phyloP scores from a whole-genome alignment of 2,329 filamentous ascomycete species.

The Lachnellula suecica region DNA sequence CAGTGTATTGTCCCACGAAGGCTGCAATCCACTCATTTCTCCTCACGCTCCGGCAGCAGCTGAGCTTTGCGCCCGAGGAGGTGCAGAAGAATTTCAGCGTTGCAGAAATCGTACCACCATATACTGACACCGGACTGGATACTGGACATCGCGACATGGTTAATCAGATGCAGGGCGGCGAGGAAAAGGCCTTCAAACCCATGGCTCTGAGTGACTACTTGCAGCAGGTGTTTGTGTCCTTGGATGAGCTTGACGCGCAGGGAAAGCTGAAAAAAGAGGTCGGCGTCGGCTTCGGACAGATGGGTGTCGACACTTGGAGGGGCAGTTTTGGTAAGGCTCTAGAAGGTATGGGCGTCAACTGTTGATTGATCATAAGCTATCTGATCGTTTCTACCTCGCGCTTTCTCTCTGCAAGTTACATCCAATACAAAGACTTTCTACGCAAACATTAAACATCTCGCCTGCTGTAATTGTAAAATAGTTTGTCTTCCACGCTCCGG shows the following conservation, averaged over 20 bases:
- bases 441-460: too few relatives aligned
- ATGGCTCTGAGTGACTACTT: conserved; percentile 34
- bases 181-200: conserved; percentile 25
- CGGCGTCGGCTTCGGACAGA: conserved; percentile 25
- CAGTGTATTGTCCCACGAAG: conserved; percentile 34
- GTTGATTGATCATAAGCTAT: too few relatives aligned
- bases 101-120: conserved; percentile 35
- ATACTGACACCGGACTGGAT: conserved; percentile 35
- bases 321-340: background rate
- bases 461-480: too few relatives aligned
- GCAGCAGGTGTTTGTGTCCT: conserved; percentile 23
- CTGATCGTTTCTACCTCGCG: too few relatives aligned
- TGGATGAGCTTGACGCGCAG: conserved; percentile 21
- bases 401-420: too few relatives aligned
- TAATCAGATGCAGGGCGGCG: conserved; percentile 19
- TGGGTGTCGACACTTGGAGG: conserved; percentile 7
- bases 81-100: conserved; percentile 29
- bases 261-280: conserved; percentile 30
- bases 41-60: conserved; percentile 26
- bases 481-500: too few relatives aligned
- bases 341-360: background rate
- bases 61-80: conserved; percentile 6
- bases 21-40: conserved; percentile 30
- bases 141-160: conserved; percentile 22
- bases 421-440: too few relatives aligned